Evolutionary conservation across 495 filamentous ascomycete species (phyloP).

Genomic region (Cairneyella variabilis): DNA sequence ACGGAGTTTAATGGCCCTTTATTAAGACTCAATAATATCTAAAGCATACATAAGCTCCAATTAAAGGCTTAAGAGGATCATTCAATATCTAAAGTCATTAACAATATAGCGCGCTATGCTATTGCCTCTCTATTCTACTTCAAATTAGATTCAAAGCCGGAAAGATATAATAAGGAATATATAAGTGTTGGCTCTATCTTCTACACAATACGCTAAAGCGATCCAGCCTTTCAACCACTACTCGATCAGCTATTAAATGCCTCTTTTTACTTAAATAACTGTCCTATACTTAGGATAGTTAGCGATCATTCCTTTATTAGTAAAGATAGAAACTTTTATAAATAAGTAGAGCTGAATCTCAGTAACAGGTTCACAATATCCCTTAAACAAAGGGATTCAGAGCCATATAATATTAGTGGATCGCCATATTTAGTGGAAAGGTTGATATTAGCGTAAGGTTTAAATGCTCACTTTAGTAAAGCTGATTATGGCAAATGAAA

Average conservation of each 20-base stretch:
- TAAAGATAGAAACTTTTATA: not conserved
- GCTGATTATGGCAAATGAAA: no score
- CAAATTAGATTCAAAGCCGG: not conserved
- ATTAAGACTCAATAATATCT: no score
- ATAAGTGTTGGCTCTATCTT: constrained; percentile 1
- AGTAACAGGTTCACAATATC: not conserved
- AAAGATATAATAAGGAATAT: constrained; percentile 1
- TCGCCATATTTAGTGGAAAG: not conserved
- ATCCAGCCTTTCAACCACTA: not conserved
- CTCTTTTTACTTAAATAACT: constrained; percentile 8
- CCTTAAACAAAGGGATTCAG: not conserved
- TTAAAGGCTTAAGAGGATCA: not conserved
- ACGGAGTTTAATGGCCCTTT: constrained; percentile 1
- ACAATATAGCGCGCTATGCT: constrained; percentile 5
- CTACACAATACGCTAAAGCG: not conserved
- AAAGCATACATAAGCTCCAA: constrained; percentile 7
- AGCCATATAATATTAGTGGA: not conserved
- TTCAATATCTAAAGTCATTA: constrained; percentile 4
- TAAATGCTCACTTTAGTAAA: no score
- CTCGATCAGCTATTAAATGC: no score
- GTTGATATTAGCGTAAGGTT: no score
- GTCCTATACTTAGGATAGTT: not conserved
- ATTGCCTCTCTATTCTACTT: constrained; percentile 10
- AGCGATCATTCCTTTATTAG: not conserved
- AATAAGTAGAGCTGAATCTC: not conserved